These are phyloP conservation scores for Drechmeria coniospora DNA, from an alignment of 2,329 filamentous ascomycete genomes.

Conservation along the genomic window DNA sequence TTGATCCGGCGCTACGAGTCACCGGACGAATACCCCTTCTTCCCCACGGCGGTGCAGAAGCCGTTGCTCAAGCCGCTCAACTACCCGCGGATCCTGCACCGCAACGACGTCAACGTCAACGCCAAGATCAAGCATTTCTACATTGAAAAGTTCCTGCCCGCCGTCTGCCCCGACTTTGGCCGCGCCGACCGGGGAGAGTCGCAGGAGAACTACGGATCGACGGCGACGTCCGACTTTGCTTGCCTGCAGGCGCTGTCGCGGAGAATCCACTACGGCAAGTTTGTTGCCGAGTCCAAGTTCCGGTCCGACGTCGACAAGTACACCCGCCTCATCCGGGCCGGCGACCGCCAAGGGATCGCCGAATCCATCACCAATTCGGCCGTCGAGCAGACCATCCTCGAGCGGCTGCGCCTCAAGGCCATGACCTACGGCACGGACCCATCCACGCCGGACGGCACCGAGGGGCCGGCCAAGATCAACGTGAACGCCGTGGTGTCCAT, in stretches of 20 bases:
- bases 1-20: constrained; percentile 88
- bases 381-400: constrained; percentile 84
- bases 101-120: constrained; percentile 86
- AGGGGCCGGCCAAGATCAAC: constrained; percentile 66
- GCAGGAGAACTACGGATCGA: constrained; percentile 88
- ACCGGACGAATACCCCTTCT: constrained; percentile 96
- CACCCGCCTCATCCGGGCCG: constrained; percentile 65
- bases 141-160: constrained; percentile 66
- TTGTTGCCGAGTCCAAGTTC: constrained; percentile 95
- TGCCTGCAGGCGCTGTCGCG: constrained; percentile 81
- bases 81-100: constrained; percentile 78
- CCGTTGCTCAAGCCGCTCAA: constrained; percentile 77
- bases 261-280: constrained; percentile 94
- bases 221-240: constrained; percentile 79
- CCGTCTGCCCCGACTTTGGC: constrained; percentile 65
- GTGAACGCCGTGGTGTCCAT: constrained; percentile 80
- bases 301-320: constrained; percentile 66
- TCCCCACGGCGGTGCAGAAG: constrained; percentile 61
- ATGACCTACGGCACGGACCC: constrained; percentile 90
- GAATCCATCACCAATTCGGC: constrained; percentile 78
- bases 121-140: constrained; percentile 75
- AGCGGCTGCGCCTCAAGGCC: constrained; percentile 74
- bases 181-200: constrained; percentile 67
- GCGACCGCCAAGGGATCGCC: constrained; percentile 67
- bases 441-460: constrained; percentile 37